Evolutionary conservation across 306 rosid genomes (phyloP).

Genomic region (Mucuna pruriens): DNA sequence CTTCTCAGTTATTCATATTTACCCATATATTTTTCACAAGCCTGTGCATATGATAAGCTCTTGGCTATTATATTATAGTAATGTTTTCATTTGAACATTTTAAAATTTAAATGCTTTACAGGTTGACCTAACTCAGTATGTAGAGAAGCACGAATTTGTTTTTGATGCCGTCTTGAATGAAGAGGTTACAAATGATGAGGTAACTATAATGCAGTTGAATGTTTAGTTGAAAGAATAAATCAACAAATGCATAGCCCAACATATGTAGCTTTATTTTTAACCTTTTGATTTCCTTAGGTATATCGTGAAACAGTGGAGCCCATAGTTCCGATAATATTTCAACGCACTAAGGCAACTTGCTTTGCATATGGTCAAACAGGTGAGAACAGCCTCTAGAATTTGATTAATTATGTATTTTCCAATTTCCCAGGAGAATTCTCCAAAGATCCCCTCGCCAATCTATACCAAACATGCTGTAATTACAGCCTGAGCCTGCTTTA

Average conservation of each 20-base stretch:
- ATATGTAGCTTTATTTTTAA: slow-evolving; percentile 21
- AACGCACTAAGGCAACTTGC: slow-evolving; percentile 94
- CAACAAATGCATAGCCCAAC: slow-evolving; percentile 10
- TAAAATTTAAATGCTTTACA: slow-evolving; percentile 45
- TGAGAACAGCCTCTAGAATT: slow-evolving; percentile 38
- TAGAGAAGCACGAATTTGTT: slow-evolving; percentile 87
- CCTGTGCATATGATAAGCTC: neutral
- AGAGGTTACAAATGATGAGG: slow-evolving; percentile 94
- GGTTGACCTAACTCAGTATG: slow-evolving; percentile 89
- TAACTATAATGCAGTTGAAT: slow-evolving; percentile 40
- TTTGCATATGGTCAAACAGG: slow-evolving; percentile 99
- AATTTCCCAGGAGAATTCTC: neutral
- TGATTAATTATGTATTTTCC: neutral
- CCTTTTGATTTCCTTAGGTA: slow-evolving; percentile 54
- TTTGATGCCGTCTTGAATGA: slow-evolving; percentile 95
- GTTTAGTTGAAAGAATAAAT: neutral
- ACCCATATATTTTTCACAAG: neutral
- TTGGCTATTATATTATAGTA: neutral
- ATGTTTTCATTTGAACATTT: slow-evolving; percentile 28
- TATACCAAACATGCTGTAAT: neutral
- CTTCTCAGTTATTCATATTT: slow-evolving; percentile 14
- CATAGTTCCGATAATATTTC: slow-evolving; percentile 90
- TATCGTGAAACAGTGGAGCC: slow-evolving; percentile 95
- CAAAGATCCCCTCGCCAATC: neutral
- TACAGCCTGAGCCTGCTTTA: slow-evolving; percentile 22